Evolutionary conservation across 2,329 filamentous ascomycete species (phyloP).

Genomic region (Penicillium sp.): DNA sequence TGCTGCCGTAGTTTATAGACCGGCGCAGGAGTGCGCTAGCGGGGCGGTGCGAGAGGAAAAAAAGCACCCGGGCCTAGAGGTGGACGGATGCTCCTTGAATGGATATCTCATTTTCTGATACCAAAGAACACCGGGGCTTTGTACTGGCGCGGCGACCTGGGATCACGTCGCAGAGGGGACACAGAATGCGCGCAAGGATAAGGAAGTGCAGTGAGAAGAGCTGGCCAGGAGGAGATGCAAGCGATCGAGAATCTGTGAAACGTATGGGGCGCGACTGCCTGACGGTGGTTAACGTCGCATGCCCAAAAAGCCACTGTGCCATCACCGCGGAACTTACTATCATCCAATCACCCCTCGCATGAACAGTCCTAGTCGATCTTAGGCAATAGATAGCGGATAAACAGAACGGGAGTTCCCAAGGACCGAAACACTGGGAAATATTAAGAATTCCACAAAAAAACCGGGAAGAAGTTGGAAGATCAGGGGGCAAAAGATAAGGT

Average conservation of each 20-base stretch:
- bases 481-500: slow-evolving; percentile 4
- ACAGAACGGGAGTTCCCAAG: neutral
- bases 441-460: neutral
- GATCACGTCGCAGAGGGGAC: neutral
- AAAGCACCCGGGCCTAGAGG: slow-evolving; percentile 29
- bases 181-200: neutral
- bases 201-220: neutral
- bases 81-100: slow-evolving; percentile 24
- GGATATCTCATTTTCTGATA: slow-evolving; percentile 36
- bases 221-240: neutral
- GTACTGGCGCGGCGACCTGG: slow-evolving; percentile 6
- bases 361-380: neutral
- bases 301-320: slow-evolving; percentile 11
- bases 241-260: slow-evolving; percentile 10
- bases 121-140: slow-evolving; percentile 9
- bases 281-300: slow-evolving; percentile 9
- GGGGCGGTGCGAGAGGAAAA: slow-evolving; percentile 11
- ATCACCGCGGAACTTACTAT: slow-evolving; percentile 1
- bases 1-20: slow-evolving; percentile 25
- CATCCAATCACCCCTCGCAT: neutral
- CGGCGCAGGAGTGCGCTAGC: slow-evolving; percentile 8
- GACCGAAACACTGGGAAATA: neutral
- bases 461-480: neutral
- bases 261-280: slow-evolving; percentile 7
- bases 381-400: neutral